Percentiles rank a stretch among this genome's conserved stretches.
Evolutionary conservation across 2,329 filamentous ascomycete genomes (phyloP).

Genomic region (Trichophaea hybrida): DNA sequence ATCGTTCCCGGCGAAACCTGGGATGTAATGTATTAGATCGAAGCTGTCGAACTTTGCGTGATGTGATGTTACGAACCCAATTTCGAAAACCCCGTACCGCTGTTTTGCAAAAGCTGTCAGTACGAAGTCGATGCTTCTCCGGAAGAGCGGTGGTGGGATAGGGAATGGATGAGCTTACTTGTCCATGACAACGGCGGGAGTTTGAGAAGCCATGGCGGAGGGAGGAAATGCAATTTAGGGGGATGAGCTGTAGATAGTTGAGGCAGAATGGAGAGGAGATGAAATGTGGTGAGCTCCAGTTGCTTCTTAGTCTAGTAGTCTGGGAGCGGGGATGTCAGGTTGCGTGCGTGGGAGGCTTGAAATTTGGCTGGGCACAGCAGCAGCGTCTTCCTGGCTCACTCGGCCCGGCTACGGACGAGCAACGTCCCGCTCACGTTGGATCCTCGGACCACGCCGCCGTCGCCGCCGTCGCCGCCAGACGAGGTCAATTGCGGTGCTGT

Average conservation of each 20-base stretch:
- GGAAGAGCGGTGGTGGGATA: constrained; percentile 19
- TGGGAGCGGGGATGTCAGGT: too few relatives aligned
- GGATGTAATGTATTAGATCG: background rate
- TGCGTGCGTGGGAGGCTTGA: too few relatives aligned
- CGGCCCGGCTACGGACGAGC: too few relatives aligned
- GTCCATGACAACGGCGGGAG: constrained; percentile 99
- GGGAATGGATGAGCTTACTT: constrained; percentile 57
- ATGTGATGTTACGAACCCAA: constrained; percentile 51
- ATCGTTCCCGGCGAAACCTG: constrained; percentile 97
- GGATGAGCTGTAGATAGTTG: background rate
- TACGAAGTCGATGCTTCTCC: constrained; percentile 29
- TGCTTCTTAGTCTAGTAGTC: background rate
- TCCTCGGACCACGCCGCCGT: too few relatives aligned
- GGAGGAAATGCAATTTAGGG: background rate
- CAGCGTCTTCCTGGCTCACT: too few relatives aligned
- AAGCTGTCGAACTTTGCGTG: background rate
- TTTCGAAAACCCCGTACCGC: constrained; percentile 98
- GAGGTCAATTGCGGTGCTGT: too few relatives aligned
- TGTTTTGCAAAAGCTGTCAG: constrained; percentile 34
- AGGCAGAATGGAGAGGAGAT: background rate
- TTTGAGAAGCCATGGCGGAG: constrained; percentile 75
- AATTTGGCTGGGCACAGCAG: too few relatives aligned
- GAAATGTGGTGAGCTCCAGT: background rate
- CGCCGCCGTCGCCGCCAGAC: too few relatives aligned
- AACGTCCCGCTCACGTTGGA: too few relatives aligned